A percentile compares a stretch with the other conserved stretches of the same genome.
These are phyloP conservation scores for Inonotus hispidus DNA, from an alignment of 1,284 basidiomycete species.

Conservation along the genomic window DNA sequence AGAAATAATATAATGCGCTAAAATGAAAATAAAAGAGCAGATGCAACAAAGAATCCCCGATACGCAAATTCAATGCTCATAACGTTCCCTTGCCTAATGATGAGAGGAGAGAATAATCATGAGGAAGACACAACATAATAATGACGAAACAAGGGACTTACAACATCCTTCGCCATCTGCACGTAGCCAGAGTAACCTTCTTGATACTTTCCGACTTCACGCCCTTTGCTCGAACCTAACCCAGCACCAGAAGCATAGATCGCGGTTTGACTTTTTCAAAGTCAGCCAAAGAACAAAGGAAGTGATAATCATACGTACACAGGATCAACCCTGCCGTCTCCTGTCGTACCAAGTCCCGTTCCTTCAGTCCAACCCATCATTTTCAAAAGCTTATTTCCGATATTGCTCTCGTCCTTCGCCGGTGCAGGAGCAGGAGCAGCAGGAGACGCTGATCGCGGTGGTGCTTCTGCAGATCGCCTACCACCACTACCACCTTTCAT, in stretches of 20 bases:
- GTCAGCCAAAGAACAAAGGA: conserved; percentile 19
- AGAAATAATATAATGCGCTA: not conserved
- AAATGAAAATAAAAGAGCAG: not conserved
- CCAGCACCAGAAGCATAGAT: conserved; percentile 85
- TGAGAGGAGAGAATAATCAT: conserved; percentile 21
- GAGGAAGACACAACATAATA: conserved; percentile 15
- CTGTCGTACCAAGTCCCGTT: conserved; percentile 74
- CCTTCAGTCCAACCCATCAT: conserved; percentile 97
- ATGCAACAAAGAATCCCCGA: not conserved
- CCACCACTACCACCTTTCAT: conserved; percentile 31
- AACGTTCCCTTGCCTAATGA: conserved; percentile 45
- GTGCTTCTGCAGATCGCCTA: conserved; percentile 56
- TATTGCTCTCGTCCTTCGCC: conserved; percentile 73
- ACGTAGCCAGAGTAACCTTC: conserved; percentile 71
- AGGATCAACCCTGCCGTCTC: conserved; percentile 82
- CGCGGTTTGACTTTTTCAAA: conserved; percentile 55
- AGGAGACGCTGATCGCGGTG: conserved; percentile 55
- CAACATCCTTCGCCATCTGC: conserved; percentile 64
- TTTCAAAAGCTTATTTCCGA: conserved; percentile 86
- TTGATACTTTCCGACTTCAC: conserved; percentile 71
- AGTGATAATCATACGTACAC: conserved; percentile 43
- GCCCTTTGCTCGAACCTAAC: conserved; percentile 82
- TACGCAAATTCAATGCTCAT: conserved; percentile 21
- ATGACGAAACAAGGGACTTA: conserved; percentile 25
- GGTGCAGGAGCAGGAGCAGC: conserved; percentile 58